Conservation (phyloP, 345 rosid species). For the Firmiana major region DNA sequence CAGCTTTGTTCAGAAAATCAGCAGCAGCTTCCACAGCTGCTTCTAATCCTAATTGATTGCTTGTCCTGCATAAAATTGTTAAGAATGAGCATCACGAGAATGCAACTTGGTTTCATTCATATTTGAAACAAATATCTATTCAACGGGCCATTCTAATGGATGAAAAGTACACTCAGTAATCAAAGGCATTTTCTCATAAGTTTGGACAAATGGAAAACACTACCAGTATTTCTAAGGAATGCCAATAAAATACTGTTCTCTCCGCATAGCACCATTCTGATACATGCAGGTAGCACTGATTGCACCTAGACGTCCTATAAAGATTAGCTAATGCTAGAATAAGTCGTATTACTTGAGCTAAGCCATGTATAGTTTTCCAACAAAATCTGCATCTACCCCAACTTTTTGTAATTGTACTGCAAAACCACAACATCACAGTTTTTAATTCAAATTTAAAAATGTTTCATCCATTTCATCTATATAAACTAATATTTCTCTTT, state of each 20-base stretch:
- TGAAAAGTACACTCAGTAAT: background rate
- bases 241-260: background rate
- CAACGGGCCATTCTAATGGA: constrained; percentile 15
- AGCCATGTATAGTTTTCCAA: background rate
- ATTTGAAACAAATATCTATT: background rate
- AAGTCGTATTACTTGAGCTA: background rate
- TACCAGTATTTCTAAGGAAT: background rate
- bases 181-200: background rate
- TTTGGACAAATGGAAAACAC: background rate
- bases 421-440: background rate
- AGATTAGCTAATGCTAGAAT: background rate
- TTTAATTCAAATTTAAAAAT: background rate
- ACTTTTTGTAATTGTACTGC: background rate
- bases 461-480: background rate
- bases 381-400: background rate
- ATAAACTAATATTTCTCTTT: background rate
- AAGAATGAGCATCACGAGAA: background rate
- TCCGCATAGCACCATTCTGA: background rate
- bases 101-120: background rate
- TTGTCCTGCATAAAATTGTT: constrained; percentile 40
- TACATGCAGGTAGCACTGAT: background rate
- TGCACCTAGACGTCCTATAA: background rate
- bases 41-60: constrained; percentile 61
- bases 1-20: constrained; percentile 59
- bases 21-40: constrained; percentile 76